Conservation (phyloP, 1,139 yeast species). For the Yamadazyma conglobata region DNA sequence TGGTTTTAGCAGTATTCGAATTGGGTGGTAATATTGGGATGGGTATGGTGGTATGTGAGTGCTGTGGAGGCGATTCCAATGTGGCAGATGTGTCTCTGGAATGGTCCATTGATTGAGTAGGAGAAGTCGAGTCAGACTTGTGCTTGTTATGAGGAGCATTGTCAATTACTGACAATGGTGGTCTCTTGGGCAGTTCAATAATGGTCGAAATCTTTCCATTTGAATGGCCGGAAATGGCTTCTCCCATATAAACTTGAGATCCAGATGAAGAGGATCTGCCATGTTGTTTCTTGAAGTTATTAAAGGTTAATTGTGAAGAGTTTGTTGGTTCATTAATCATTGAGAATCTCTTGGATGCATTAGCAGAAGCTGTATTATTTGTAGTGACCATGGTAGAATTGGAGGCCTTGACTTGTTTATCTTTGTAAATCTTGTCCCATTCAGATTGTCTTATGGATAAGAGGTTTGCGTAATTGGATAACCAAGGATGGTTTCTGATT, state of each 20-base stretch:
- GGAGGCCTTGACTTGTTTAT: slow-evolving; percentile 17
- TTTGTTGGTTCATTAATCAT: slow-evolving; percentile 45
- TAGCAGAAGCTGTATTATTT: slow-evolving; percentile 8
- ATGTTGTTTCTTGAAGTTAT: slow-evolving; percentile 14
- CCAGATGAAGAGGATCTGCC: slow-evolving; percentile 41
- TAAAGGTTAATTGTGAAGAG: slow-evolving; percentile 24
- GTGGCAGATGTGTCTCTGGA: too few relatives aligned
- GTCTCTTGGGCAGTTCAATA: slow-evolving; percentile 41
- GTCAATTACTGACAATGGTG: slow-evolving; percentile 14
- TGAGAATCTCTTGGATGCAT: slow-evolving; percentile 37
- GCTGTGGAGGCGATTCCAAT: slow-evolving; percentile 10
- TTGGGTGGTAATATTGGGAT: slow-evolving; percentile 5
- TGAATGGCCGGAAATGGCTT: slow-evolving; percentile 2
- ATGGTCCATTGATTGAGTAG: background rate
- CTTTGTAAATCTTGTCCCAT: slow-evolving; percentile 69
- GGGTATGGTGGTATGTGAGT: slow-evolving; percentile 11
- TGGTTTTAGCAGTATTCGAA: slow-evolving; percentile 9
- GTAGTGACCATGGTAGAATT: slow-evolving; percentile 12
- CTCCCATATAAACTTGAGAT: slow-evolving; percentile 5
- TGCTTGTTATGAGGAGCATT: slow-evolving; percentile 9
- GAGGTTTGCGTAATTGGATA: slow-evolving; percentile 75
- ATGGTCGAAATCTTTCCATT: slow-evolving; percentile 30
- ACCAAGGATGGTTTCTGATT: slow-evolving; percentile 83
- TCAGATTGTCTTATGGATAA: slow-evolving; percentile 81
- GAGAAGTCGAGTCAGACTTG: slow-evolving; percentile 2